A percentile compares a stretch with the other conserved stretches of the same genome.
Evolutionary conservation across 2,329 filamentous ascomycete genomes (phyloP).

Genomic region (Xylariaceae sp.): DNA sequence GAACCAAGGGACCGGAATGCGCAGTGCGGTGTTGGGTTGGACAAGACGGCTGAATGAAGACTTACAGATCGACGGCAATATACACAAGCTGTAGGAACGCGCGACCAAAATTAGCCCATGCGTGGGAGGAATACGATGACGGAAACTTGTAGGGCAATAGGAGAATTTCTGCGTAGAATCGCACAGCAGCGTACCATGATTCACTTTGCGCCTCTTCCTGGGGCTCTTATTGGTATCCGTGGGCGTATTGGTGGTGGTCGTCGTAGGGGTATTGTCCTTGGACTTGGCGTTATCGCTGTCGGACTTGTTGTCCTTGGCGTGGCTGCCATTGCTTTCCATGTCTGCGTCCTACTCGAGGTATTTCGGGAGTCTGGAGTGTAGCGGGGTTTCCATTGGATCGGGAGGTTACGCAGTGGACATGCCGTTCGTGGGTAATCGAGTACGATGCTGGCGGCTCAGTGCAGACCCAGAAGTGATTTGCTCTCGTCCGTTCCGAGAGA

Average conservation of each 20-base stretch:
- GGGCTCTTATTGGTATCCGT: conserved; percentile 49
- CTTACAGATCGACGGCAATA: conserved; percentile 89
- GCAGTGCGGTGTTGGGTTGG: conserved; percentile 22
- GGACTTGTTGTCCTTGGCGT: conserved; percentile 36
- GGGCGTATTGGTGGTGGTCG: conserved; percentile 22
- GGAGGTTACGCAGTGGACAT: conserved; percentile 40
- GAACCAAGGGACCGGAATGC: conserved; percentile 27
- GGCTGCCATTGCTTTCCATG: conserved; percentile 31
- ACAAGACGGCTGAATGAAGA: conserved; percentile 30
- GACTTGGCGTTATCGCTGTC: conserved; percentile 31
- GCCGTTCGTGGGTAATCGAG: conserved; percentile 38
- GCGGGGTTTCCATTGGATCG: conserved; percentile 38
- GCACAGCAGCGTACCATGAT: conserved; percentile 68
- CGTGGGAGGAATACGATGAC: conserved; percentile 21
- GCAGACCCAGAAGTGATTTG: conserved; percentile 32
- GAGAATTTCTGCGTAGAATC: conserved; percentile 18
- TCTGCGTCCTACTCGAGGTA: conserved; percentile 22
- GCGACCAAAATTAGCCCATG: conserved; percentile 34
- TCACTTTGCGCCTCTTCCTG: conserved; percentile 85
- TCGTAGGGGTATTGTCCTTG: conserved; percentile 29
- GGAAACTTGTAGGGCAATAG: conserved; percentile 13
- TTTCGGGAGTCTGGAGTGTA: conserved; percentile 26
- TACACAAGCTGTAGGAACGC: conserved; percentile 67
- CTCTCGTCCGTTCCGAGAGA: conserved; percentile 4
- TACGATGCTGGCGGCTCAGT: conserved; percentile 35